Conservation (phyloP, 768 basidiomycete genomes). For the Phaeotremella fagi region DNA sequence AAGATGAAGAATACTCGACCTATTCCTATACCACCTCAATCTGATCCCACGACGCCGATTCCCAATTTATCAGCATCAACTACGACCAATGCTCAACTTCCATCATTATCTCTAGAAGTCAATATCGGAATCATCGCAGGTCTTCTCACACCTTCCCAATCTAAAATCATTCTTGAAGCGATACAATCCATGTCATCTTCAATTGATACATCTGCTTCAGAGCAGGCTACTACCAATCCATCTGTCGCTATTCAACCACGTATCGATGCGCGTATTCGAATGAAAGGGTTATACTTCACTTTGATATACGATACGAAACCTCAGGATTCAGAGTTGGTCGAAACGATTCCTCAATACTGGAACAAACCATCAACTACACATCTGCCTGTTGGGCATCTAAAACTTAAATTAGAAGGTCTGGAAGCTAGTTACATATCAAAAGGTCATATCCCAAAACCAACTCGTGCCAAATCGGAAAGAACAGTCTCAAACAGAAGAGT, state of each 20-base stretch:
- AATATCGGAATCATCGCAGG: constrained; percentile 10
- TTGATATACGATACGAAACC: constrained; percentile 27
- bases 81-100: neutral
- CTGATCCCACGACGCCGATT: neutral
- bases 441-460: constrained; percentile 1
- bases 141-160: constrained; percentile 8
- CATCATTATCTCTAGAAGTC: constrained; percentile 4
- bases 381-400: constrained; percentile 35
- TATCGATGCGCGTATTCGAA: constrained; percentile 7
- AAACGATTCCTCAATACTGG: constrained; percentile 24
- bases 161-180: neutral
- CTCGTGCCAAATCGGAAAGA: constrained; percentile 4
- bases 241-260: constrained; percentile 8
- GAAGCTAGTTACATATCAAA: constrained; percentile 14
- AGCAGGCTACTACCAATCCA: neutral
- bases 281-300: constrained; percentile 22
- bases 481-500: neutral
- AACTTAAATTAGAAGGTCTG: constrained; percentile 24
- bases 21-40: constrained; percentile 14
- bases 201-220: neutral
- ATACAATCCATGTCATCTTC: neutral
- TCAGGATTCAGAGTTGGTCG: neutral
- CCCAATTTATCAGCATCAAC: neutral
- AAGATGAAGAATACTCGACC: constrained; percentile 55
- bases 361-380: constrained; percentile 22